Evolutionary conservation across 768 basidiomycete species (phyloP).

Genomic region (Punctularia strigosozonata): DNA sequence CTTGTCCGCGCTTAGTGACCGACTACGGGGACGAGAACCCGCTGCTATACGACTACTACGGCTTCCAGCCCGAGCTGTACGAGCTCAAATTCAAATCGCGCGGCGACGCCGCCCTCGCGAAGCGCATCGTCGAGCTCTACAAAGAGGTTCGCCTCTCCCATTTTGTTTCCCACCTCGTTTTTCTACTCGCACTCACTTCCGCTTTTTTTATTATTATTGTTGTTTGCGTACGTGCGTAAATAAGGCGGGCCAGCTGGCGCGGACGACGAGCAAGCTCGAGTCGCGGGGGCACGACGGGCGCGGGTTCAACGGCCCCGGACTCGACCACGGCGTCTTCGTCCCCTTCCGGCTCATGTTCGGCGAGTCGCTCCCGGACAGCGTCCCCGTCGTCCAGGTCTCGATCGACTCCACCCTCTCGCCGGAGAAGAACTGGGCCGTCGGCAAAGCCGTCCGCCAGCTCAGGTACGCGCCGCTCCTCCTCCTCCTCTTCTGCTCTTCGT

Average conservation of each 20-base stretch:
- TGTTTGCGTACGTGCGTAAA: no score
- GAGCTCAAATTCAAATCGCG: constrained; percentile 54
- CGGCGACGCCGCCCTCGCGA: constrained; percentile 45
- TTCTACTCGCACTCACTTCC: not conserved
- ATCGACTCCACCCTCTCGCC: constrained; percentile 52
- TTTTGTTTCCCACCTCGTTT: constrained; percentile 2
- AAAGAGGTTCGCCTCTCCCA: constrained; percentile 31
- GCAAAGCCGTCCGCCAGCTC: constrained; percentile 46
- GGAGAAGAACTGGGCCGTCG: constrained; percentile 51
- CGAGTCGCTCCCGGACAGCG: constrained; percentile 37
- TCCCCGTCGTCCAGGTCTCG: constrained; percentile 64
- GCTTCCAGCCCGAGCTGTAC: constrained; percentile 50
- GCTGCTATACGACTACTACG: constrained; percentile 63
- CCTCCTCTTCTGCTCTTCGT: constrained; percentile 1
- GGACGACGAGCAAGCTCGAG: constrained; percentile 37
- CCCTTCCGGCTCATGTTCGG: constrained; percentile 77
- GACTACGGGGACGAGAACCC: constrained; percentile 74
- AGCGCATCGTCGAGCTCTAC: constrained; percentile 49
- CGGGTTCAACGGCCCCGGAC: constrained; percentile 49
- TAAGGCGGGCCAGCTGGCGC: constrained; percentile 46
- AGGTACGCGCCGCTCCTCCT: constrained; percentile 31
- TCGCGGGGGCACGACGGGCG: constrained; percentile 54
- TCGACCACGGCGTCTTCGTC: constrained; percentile 75
- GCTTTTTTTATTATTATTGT: no score
- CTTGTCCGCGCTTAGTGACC: no score